phyloP scores from a whole-genome alignment of 2,329 filamentous ascomycete genomes.

The Arthrobotrys sphaeroides region DNA sequence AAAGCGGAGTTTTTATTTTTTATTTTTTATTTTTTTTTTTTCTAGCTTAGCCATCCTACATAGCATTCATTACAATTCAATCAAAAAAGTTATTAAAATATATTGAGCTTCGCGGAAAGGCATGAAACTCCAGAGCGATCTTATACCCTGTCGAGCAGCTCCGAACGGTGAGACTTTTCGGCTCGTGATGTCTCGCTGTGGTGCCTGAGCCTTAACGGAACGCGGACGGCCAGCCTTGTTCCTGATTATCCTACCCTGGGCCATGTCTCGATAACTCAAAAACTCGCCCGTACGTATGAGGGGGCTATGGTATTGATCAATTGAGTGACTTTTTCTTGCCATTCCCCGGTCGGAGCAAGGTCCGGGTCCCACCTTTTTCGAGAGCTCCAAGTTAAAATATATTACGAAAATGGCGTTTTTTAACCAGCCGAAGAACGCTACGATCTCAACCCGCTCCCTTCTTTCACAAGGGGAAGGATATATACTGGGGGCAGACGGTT shows the following conservation, averaged over 20 bases:
- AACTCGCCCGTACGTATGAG: too few relatives aligned
- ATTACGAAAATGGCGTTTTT: slow-evolving; percentile 50
- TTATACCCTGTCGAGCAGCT: slow-evolving; percentile 3
- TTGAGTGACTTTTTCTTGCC: slow-evolving; percentile 44
- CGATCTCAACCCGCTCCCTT: slow-evolving; percentile 26
- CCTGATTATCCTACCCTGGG: slow-evolving; percentile 28
- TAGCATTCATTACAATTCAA: slow-evolving; percentile 28
- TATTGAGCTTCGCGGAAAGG: neutral
- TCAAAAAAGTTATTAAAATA: slow-evolving; percentile 40
- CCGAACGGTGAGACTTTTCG: slow-evolving; percentile 15
- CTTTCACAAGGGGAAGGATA: neutral
- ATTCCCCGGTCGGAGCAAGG: neutral
- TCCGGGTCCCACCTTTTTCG: slow-evolving; percentile 21
- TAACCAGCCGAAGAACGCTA: slow-evolving; percentile 22
- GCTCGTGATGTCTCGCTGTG: slow-evolving; percentile 22
- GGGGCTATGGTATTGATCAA: too few relatives aligned
- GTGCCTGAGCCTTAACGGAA: slow-evolving; percentile 19
- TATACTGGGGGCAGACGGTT: slow-evolving; percentile 7
- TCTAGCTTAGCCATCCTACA: slow-evolving; percentile 3
- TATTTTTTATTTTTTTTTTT: slow-evolving; percentile 11
- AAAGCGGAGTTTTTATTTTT: slow-evolving; percentile 48
- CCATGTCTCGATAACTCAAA: slow-evolving; percentile 7
- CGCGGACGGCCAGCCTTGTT: slow-evolving; percentile 8
- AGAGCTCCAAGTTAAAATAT: slow-evolving; percentile 41
- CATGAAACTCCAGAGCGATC: neutral